Base-by-base conservation (phyloP, 2,329 filamentous ascomycete genomes). In the Fusarium napiforme region DNA sequence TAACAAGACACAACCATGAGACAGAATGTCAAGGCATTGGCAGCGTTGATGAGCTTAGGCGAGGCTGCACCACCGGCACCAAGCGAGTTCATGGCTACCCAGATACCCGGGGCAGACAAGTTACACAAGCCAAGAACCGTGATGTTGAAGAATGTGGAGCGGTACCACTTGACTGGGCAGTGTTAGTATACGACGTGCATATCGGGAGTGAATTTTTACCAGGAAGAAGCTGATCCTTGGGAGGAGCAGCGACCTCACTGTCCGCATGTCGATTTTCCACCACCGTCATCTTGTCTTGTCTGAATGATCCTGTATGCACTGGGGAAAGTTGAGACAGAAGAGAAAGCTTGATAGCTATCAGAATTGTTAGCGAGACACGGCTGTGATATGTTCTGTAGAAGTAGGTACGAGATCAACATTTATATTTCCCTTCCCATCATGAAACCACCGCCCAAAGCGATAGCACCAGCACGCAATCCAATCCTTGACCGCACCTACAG, bases 1-100 rank as follows among this genome's bases (percentile, higher is more conserved):
- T 87, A 90, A 77, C 92, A 93, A 1, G 90, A 92, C 0, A 94
- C 77, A 0, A 93, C 90, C 92, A 93, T 93, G 12, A 93, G 85
- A 52, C 90, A 90, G 77, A 94, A 94, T 0, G 91, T 93, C 43
- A 93, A 80, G 0, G 92, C 89, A 73, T 94, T 94, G 19, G 91
- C 91, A 0, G 89, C 87, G 75, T 93, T 93, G 56, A 94, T 89
- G 3, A 93, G 85, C 75, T 90, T 87, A 0, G 92, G 92, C 14
- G 86, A 85, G 71, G 90, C 86, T 36, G 88, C 86, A 7, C 92
- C 92, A 55, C 92, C 92, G 3, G 91, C 92, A 15, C 92, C 92
- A 1, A 94, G 86, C 0, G 88, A 90, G 82, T 93, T 93, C 91
- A 93, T 92, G 12, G 91, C 91, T 18, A 86, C 87, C 92, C 92